Base-by-base conservation (phyloP, 2,329 filamentous ascomycete genomes). In the Thelonectria blattea region DNA sequence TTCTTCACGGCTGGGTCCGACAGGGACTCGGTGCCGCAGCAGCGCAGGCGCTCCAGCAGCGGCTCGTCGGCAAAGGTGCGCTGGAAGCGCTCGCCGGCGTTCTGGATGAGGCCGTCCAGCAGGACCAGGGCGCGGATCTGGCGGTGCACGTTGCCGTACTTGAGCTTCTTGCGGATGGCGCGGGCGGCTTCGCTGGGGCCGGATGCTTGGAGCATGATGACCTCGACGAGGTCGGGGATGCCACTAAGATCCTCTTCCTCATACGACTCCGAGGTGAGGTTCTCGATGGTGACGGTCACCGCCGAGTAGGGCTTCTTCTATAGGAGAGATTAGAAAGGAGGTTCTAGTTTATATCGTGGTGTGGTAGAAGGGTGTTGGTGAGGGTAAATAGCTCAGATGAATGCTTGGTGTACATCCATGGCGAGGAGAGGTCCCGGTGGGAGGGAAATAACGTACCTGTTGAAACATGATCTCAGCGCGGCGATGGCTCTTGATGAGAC, bases 121-220 rank as follows among this genome's bases (percentile, higher is more conserved):
- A 99, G 89, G 11, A 91, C 90, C 20, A 99, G 85, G 37, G 95
- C 91, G 61, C 95, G 88, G 34, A 98, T 83, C 76, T 99, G 95
- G 51, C 93, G 90, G 76, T 98, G 94, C n/a, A 91, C 84, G 71
- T 88, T 96, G 69, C 95, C 95, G 77, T 99, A 98, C 80, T 99
- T 99, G 84, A 99, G 86, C 81, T 98, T 98, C 85, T 99, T 99
- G 62, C 95, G 88, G 69, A 99, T 86, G 49, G 95, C 93, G 72
- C 95, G 88, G 55, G 94, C 92, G 60, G 93, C 93, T 80, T 99
- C 95, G 12, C 87, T 85, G 2, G 95, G 92, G 0, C 95, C 95
- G 7, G 91, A 91, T 24, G 85, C 84, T 77, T 99, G 95, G 60
- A 99, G 87, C 66, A 91, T 90, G 74, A 99, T 91, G 58, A 95